A percentile compares a stretch with the other conserved stretches of the same genome.
Conservation (phyloP, 495 filamentous ascomycete species). For the Daldinia concentrica region DNA sequence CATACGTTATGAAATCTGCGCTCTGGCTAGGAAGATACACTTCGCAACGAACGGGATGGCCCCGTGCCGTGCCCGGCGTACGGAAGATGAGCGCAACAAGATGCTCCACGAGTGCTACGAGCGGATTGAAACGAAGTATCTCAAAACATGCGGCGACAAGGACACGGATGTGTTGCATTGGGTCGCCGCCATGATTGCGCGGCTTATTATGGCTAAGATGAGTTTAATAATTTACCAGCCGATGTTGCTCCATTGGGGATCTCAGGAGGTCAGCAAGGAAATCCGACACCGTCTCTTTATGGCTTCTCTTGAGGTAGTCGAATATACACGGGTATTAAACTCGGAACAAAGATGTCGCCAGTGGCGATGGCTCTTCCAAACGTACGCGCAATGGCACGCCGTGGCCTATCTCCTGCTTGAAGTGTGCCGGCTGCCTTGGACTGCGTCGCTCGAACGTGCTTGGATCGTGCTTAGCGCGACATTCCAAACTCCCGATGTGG, state of each 20-base stretch:
- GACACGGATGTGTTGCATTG: slow-evolving; percentile 68
- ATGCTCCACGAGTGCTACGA: slow-evolving; percentile 71
- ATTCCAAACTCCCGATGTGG: slow-evolving; percentile 63
- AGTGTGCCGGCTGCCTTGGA: slow-evolving; percentile 75
- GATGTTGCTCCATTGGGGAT: slow-evolving; percentile 57
- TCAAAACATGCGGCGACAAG: slow-evolving; percentile 66
- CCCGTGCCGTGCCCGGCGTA: slow-evolving; percentile 43
- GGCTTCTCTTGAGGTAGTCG: slow-evolving; percentile 77
- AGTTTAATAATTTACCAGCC: slow-evolving; percentile 61
- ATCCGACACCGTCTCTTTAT: slow-evolving; percentile 79
- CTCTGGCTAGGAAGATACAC: slow-evolving; percentile 53
- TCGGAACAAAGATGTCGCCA: slow-evolving; percentile 67
- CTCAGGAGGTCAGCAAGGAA: slow-evolving; percentile 59
- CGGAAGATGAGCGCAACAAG: slow-evolving; percentile 66
- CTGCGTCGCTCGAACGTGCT: slow-evolving; percentile 74
- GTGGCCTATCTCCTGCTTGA: slow-evolving; percentile 81
- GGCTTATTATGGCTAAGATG: slow-evolving; percentile 72
- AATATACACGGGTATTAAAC: slow-evolving; percentile 72
- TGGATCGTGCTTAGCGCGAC: slow-evolving; percentile 77
- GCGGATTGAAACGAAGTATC: slow-evolving; percentile 72
- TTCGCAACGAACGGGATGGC: slow-evolving; percentile 49
- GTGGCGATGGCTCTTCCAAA: slow-evolving; percentile 85
- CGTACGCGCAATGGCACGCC: slow-evolving; percentile 84
- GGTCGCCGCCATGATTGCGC: slow-evolving; percentile 74
- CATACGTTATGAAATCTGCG: slow-evolving; percentile 71